Evolutionary conservation across 371 early-diverging fungal species (phyloP), one percentile per base, ranked within the genome.

Genomic region (Mucor indicus): DNA sequence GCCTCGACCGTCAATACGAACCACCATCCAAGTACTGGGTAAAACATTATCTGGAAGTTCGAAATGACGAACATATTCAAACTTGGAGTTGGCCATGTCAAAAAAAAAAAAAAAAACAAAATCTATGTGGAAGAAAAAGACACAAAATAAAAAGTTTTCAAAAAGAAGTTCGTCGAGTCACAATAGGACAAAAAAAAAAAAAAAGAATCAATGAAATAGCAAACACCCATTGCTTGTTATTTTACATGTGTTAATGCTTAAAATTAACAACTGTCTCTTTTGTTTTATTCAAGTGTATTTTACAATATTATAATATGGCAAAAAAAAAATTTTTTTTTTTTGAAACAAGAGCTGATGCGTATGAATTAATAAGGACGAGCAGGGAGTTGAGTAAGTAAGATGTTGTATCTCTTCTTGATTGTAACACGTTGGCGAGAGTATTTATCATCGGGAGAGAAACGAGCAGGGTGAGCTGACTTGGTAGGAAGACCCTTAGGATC

Each of bases 391-490:
- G 92, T 89, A 49, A 86, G 83, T 42, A 98, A 78, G 31, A 96
- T 64, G 42, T 90, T 89, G 72, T 91, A 95, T 50, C 98, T 83
- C 65, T 90, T 91, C 87, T 98, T 98, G 64, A 98, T 83, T n/a
- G 93, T 93, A 33, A 97, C 91, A 52, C 98, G 87, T 67, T 98
- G 96, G 55, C 95, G 90, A 53, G 96, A 95, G 84, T 84, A 98
- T 79, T 97, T 96, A 85, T 98, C 98, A 69, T 98, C 97, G 42
- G 98, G 98, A 21, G 96, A 95, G 81, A 98, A 98, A 48, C 97
- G 90, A 17, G 97, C 90, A 27, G 98, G 98, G 67, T 98, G 98
- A 41, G 98, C 98, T 30, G 95, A 92, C 65, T 90, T 90, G 51
- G 98, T 97, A 50, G 88, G 80, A 50, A 73, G 62, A 41, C 96